phyloP scores from a whole-genome alignment of 345 rosid species.

The Salix exigua region DNA sequence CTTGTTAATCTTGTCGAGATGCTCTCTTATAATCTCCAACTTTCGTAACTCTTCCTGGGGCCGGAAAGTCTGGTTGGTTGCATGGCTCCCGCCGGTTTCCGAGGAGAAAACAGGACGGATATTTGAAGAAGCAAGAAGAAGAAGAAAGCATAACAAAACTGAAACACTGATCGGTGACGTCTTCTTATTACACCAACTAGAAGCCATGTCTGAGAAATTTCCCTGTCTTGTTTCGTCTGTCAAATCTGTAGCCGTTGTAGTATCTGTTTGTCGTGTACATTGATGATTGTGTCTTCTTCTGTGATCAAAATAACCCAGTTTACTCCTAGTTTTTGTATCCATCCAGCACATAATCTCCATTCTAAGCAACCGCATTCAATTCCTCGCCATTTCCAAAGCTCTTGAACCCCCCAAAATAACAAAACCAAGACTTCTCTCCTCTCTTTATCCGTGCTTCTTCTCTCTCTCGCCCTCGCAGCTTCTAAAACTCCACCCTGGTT shows the following conservation, averaged over 20 bases:
- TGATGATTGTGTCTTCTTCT: constrained; percentile 44
- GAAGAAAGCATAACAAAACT: constrained; percentile 39
- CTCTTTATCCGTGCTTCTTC: neutral
- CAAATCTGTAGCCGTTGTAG: constrained; percentile 1
- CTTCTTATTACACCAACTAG: constrained; percentile 25
- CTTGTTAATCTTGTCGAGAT: constrained; percentile 82
- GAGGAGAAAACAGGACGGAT: constrained; percentile 43
- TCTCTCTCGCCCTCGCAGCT: constrained; percentile 16
- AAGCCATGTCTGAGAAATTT: constrained; percentile 39
- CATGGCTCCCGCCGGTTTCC: constrained; percentile 26
- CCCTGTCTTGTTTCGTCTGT: constrained; percentile 13
- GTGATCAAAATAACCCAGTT: constrained; percentile 46
- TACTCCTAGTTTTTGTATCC: constrained; percentile 48
- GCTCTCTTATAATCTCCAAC: constrained; percentile 52
- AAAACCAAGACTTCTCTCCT: neutral
- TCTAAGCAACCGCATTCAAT: constrained; percentile 37
- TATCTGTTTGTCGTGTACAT: constrained; percentile 27
- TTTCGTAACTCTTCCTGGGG: constrained; percentile 55
- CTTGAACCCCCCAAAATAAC: constrained; percentile 21
- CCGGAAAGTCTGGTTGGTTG: constrained; percentile 55
- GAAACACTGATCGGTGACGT: constrained; percentile 31
- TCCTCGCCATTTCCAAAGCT: constrained; percentile 44
- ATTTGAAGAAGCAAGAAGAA: constrained; percentile 41
- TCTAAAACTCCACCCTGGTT: constrained; percentile 35
- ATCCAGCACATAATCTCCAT: constrained; percentile 29